Percentiles rank a stretch among this genome's conserved stretches.
Evolutionary conservation across 2,329 filamentous ascomycete genomes (phyloP).

Genomic region (Cladosporium sp.): DNA sequence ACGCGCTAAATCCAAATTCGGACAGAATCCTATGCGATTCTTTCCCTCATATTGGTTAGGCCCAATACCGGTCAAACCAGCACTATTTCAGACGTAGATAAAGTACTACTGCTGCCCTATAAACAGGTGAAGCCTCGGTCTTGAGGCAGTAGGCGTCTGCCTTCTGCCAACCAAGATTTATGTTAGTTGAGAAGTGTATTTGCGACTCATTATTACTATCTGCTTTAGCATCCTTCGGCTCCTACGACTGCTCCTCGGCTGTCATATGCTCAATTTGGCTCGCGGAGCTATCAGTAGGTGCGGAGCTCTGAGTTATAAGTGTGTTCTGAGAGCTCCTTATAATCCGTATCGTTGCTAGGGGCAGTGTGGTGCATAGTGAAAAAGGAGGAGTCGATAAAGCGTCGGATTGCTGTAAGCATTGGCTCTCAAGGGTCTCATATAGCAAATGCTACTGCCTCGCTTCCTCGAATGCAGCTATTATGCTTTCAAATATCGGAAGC

Average conservation of each 20-base stretch:
- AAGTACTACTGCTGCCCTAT: not conserved
- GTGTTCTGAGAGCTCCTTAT: not conserved
- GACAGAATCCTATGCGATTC: too few relatives aligned
- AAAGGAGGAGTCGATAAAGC: not conserved
- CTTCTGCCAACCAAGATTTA: not conserved
- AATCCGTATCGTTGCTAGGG: too few relatives aligned
- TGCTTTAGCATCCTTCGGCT: not conserved
- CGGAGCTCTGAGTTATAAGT: not conserved
- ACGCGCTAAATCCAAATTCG: too few relatives aligned
- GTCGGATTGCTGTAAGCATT: not conserved
- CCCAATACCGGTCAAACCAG: not conserved
- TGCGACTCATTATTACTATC: not conserved
- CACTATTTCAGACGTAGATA: not conserved
- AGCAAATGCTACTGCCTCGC: not conserved
- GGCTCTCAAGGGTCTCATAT: not conserved
- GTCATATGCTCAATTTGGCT: not conserved
- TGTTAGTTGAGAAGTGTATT: not conserved
- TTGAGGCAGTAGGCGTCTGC: not conserved
- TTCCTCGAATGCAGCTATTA: not conserved
- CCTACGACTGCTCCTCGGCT: not conserved
- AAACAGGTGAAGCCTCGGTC: not conserved
- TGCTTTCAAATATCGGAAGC: not conserved
- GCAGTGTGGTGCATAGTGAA: not conserved
- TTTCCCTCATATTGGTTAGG: too few relatives aligned
- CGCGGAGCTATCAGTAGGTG: not conserved